Percentiles rank a stretch among this genome's conserved stretches.
Evolutionary conservation across 768 basidiomycete genomes (phyloP).

Genomic region (Calocybe indica): DNA sequence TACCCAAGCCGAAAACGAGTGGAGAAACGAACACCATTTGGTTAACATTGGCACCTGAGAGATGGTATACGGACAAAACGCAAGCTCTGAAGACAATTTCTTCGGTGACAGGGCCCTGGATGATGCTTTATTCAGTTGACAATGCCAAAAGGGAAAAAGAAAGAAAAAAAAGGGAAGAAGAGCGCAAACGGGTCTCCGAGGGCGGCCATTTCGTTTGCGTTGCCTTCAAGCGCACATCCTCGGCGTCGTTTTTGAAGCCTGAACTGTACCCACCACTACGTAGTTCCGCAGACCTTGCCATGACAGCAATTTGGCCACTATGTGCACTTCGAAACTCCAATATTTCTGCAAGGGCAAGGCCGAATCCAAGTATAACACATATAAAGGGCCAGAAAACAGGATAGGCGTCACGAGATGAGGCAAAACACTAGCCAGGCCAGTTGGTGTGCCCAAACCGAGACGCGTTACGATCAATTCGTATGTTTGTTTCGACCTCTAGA

Average conservation of each 20-base stretch:
- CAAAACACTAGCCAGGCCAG: slow-evolving; percentile 12
- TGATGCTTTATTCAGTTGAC: too few relatives aligned
- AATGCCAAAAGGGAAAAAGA: too few relatives aligned
- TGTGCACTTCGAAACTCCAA: slow-evolving; percentile 37
- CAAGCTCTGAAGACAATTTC: slow-evolving; percentile 90
- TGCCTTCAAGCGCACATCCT: too few relatives aligned
- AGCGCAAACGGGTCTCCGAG: background rate
- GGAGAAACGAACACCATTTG: slow-evolving; percentile 79
- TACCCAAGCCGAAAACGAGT: slow-evolving; percentile 84
- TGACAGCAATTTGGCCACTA: slow-evolving; percentile 35
- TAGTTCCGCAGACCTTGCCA: slow-evolving; percentile 73
- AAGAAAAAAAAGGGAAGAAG: slow-evolving; percentile 14
- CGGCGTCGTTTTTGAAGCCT: too few relatives aligned
- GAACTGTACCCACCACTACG: slow-evolving; percentile 28
- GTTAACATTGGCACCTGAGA: slow-evolving; percentile 48
- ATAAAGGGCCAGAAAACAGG: slow-evolving; percentile 76
- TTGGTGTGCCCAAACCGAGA: slow-evolving; percentile 31
- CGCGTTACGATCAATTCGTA: slow-evolving; percentile 14
- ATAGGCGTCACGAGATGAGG: slow-evolving; percentile 66
- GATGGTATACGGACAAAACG: slow-evolving; percentile 65
- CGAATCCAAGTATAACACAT: slow-evolving; percentile 39
- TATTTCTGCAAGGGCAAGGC: slow-evolving; percentile 49
- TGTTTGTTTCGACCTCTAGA: too few relatives aligned
- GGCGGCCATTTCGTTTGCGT: background rate
- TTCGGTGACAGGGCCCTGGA: slow-evolving; percentile 79